phyloP scores from a whole-genome alignment of 257 asterid genomes.

The Solanum chiquidenum region DNA sequence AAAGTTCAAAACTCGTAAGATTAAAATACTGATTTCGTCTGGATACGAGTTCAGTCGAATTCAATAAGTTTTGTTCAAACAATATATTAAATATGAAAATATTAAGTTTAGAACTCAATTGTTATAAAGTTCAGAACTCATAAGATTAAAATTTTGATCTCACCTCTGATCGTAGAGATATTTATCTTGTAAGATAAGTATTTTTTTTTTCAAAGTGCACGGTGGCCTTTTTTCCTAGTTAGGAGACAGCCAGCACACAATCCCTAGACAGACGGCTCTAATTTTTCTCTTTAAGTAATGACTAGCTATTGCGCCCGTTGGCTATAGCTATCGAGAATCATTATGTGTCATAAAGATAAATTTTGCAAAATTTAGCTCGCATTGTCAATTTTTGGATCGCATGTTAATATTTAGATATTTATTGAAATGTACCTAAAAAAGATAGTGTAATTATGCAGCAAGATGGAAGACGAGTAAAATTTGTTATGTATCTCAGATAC shows the following conservation, averaged over 20 bases:
- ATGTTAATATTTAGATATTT: not conserved
- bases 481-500: too few species aligned
- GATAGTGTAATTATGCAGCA: not conserved
- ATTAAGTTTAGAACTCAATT: not conserved
- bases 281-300: not conserved
- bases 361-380: not conserved
- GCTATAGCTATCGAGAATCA: not conserved
- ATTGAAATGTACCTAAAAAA: not conserved
- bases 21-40: not conserved
- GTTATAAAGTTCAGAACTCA: too few species aligned
- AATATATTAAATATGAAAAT: not conserved
- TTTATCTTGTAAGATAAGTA: not conserved
- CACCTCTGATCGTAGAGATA: not conserved
- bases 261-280: not conserved
- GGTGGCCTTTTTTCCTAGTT: not conserved
- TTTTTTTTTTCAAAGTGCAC: not conserved
- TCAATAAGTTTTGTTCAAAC: rapidly evolving
- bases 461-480: too few species aligned
- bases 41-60: rapidly evolving
- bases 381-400: not conserved
- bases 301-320: not conserved
- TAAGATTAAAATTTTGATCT: not conserved
- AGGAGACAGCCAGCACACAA: not conserved
- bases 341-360: not conserved
- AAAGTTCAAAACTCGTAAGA: too few species aligned